Conservation (phyloP, 1,284 basidiomycete species). For the Austropuccinia psidii region DNA sequence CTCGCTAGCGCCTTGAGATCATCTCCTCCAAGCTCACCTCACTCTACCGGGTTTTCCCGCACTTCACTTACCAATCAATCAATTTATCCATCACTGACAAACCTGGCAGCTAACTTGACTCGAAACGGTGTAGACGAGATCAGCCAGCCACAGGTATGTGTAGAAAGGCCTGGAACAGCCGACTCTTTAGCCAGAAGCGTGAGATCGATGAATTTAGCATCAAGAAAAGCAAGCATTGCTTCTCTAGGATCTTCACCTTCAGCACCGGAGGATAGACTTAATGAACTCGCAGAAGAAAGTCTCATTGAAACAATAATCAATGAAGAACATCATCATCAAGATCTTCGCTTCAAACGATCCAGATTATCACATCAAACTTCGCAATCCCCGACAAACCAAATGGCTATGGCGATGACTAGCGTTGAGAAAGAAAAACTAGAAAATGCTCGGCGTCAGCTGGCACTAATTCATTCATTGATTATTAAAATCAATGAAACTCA, state of each 20-base stretch:
- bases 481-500: slow-evolving; percentile 31
- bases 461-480: slow-evolving; percentile 28
- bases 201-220: slow-evolving; percentile 21
- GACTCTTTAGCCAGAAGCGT: slow-evolving; percentile 17
- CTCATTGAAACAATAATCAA: too few relatives aligned
- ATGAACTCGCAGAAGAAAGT: neutral
- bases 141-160: neutral
- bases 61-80: neutral
- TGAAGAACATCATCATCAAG: neutral
- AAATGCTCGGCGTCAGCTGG: neutral
- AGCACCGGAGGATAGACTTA: slow-evolving; percentile 2
- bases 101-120: neutral
- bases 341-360: neutral
- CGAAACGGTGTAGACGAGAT: neutral
- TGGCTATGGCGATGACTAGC: neutral
- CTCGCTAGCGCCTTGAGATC: neutral
- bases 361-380: neutral
- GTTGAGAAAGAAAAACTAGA: neutral
- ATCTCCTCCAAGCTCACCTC: neutral
- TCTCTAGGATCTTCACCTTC: slow-evolving; percentile 13
- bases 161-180: slow-evolving; percentile 8
- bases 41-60: neutral
- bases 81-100: slow-evolving; percentile 25
- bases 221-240: slow-evolving; percentile 11
- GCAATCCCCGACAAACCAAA: neutral